Conservation (phyloP, 345 rosid species). For the Trapa incisa region DNA sequence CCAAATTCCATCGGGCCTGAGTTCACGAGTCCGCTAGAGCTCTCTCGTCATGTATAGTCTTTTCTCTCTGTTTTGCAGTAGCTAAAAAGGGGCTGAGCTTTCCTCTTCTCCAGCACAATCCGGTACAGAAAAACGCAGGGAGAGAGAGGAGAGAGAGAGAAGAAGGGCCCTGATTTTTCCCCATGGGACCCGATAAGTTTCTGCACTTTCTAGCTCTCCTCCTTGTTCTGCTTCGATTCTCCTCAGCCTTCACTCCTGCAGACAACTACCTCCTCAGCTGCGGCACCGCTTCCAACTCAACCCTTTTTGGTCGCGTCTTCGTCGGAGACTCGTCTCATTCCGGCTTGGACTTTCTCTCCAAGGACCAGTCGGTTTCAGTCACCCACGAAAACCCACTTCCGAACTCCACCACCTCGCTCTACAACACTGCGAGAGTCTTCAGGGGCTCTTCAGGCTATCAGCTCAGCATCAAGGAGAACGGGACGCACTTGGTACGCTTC, state of each 20-base stretch:
- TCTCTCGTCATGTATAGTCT: not conserved
- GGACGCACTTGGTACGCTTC: slow-evolving; percentile 74
- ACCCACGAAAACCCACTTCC: slow-evolving; percentile 42
- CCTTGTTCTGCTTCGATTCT: slow-evolving; percentile 12
- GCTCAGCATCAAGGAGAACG: slow-evolving; percentile 33
- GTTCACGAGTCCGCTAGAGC: not conserved
- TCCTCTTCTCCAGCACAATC: not conserved
- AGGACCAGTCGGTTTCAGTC: slow-evolving; percentile 36
- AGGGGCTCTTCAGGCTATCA: slow-evolving; percentile 28
- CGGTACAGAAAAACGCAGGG: not conserved
- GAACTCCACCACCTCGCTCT: slow-evolving; percentile 32
- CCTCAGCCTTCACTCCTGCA: slow-evolving; percentile 43
- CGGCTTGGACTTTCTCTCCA: slow-evolving; percentile 24
- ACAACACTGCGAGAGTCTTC: slow-evolving; percentile 64
- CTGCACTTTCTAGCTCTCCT: slow-evolving; percentile 19
- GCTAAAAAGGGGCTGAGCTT: not conserved
- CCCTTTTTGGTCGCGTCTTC: slow-evolving; percentile 51
- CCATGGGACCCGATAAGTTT: not conserved
- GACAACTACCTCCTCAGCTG: slow-evolving; percentile 76
- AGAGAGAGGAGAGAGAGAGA: not conserved
- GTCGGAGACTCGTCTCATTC: slow-evolving; percentile 38
- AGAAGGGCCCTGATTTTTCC: not conserved
- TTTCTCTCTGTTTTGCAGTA: not conserved
- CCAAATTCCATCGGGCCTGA: not conserved
- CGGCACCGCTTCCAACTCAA: slow-evolving; percentile 45